Percentiles rank a stretch among this genome's conserved stretches.
phyloP scores from a whole-genome alignment of 1,284 basidiomycete species.

The Phellopilus nigrolimitatus region DNA sequence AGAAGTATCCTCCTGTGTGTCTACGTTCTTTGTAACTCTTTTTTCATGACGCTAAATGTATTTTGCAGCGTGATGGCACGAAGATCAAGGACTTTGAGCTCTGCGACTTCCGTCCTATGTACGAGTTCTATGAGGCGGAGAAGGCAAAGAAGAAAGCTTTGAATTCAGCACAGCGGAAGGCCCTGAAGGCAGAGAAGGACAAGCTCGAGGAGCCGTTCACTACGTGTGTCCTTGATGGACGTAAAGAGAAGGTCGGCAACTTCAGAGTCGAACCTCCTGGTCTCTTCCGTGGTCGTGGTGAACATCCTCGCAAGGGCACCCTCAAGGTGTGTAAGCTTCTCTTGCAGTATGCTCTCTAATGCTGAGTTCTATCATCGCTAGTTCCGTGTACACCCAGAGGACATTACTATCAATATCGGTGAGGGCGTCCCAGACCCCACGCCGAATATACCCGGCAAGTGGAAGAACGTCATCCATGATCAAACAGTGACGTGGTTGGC shows the following conservation, averaged over 20 bases:
- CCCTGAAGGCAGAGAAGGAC: constrained; percentile 81
- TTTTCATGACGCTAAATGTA: constrained; percentile 9
- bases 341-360: constrained; percentile 4
- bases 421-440: constrained; percentile 65
- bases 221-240: constrained; percentile 85
- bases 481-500: constrained; percentile 97
- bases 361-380: constrained; percentile 30
- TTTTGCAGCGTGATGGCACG: constrained; percentile 57
- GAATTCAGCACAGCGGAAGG: constrained; percentile 85
- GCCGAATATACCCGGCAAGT: constrained; percentile 85
- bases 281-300: constrained; percentile 94
- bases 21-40: background rate
- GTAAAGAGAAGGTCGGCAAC: constrained; percentile 97
- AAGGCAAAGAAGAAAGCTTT: constrained; percentile 91
- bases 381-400: constrained; percentile 86
- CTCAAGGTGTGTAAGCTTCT: constrained; percentile 65
- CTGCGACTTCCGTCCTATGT: constrained; percentile 96
- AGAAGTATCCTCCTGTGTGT: constrained; percentile 84
- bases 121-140: constrained; percentile 87
- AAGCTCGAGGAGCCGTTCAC: constrained; percentile 82
- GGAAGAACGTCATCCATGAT: constrained; percentile 85
- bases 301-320: constrained; percentile 96
- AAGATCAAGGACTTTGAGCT: constrained; percentile 76
- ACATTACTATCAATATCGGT: constrained; percentile 93
- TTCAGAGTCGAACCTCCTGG: constrained; percentile 98